phyloP scores from a whole-genome alignment of 2,329 filamentous ascomycete species.

The Fusarium nisikadoi region DNA sequence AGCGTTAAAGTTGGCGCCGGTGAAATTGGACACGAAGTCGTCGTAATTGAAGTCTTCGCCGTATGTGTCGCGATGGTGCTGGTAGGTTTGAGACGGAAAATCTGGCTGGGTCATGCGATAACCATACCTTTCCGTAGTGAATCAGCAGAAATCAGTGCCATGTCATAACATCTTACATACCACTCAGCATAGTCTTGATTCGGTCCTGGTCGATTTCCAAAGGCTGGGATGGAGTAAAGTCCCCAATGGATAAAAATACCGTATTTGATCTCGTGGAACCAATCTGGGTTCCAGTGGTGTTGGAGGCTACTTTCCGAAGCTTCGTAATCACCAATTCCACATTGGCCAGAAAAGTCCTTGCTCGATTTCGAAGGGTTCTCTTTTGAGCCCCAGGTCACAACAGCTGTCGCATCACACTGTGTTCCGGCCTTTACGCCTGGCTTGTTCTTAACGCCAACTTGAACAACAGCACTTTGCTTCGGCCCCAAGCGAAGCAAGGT shows the following conservation, averaged over 20 bases:
- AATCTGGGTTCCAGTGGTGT: neutral
- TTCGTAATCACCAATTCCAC: neutral
- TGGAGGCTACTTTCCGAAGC: neutral
- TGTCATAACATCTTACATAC: fast-evolving
- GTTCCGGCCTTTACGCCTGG: neutral
- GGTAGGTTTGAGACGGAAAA: neutral
- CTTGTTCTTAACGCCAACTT: neutral
- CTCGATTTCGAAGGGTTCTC: neutral
- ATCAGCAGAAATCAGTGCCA: neutral
- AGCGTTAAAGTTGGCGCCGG: neutral
- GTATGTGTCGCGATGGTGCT: neutral
- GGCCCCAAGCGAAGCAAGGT: neutral
- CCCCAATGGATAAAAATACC: neutral
- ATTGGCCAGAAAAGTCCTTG: neutral
- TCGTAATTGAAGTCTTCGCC: neutral
- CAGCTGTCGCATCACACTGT: neutral
- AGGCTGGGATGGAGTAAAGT: neutral
- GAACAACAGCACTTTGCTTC: neutral
- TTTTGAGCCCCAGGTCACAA: neutral
- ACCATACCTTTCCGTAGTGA: neutral
- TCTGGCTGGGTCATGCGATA: neutral
- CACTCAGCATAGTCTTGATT: neutral
- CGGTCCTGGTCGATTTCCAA: neutral
- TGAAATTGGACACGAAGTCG: neutral
- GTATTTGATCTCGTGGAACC: neutral